Conservation (phyloP, 257 asterid genomes). For the Solanum tarapatanum region DNA sequence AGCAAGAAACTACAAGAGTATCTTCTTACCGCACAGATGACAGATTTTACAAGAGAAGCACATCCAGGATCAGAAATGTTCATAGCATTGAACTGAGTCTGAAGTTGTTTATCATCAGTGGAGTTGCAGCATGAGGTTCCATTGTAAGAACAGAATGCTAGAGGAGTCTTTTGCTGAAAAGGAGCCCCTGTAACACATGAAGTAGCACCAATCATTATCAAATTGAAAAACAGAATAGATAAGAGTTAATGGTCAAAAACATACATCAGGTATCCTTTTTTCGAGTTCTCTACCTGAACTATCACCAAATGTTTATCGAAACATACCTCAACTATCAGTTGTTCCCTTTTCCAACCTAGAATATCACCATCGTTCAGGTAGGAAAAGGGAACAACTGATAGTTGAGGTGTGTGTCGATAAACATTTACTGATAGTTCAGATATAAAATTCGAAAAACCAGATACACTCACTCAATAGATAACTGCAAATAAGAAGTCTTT, state of each 20-base stretch:
- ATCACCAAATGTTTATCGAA: neutral
- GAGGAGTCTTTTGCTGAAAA: constrained; percentile 23
- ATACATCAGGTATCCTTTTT: neutral
- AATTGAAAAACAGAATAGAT: neutral
- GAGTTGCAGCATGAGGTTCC: constrained; percentile 67
- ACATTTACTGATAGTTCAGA: neutral
- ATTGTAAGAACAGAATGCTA: constrained; percentile 56
- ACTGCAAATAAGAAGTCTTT: neutral
- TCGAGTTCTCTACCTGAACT: neutral
- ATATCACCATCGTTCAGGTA: neutral
- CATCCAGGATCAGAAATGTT: constrained; percentile 58
- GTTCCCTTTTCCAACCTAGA: neutral
- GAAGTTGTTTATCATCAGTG: constrained; percentile 37
- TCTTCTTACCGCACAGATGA: constrained; percentile 61
- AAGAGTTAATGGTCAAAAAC: neutral
- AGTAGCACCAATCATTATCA: neutral
- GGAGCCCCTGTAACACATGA: constrained; percentile 47
- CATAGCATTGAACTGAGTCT: constrained; percentile 40
- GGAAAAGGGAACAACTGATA: neutral
- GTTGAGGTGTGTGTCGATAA: neutral
- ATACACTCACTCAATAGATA: neutral
- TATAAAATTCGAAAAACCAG: neutral
- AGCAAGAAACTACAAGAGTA: neutral
- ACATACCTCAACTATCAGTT: neutral
- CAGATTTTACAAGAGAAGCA: constrained; percentile 59